A percentile compares a stretch with the other conserved stretches of the same genome.
Conservation (phyloP, 768 basidiomycete genomes). For the Boletus subcaerulescens region DNA sequence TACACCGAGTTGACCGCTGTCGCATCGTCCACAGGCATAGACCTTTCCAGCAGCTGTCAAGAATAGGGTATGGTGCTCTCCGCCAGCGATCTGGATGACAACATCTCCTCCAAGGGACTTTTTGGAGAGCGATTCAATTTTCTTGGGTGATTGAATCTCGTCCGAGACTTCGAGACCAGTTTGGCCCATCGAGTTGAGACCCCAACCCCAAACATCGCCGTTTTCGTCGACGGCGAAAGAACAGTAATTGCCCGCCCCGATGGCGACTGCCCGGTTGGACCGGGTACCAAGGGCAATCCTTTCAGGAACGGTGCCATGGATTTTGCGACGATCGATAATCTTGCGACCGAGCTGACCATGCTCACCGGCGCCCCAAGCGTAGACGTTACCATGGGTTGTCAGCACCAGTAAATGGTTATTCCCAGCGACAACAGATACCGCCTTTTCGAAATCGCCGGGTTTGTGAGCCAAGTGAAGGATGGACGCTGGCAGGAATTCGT, state of each 20-base stretch:
- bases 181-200: conserved; percentile 89
- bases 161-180: conserved; percentile 55
- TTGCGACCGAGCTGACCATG: conserved; percentile 90
- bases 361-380: conserved; percentile 89
- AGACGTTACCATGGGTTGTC: conserved; percentile 84
- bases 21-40: conserved; percentile 82
- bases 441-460: conserved; percentile 65
- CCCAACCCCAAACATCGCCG: conserved; percentile 92
- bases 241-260: conserved; percentile 83
- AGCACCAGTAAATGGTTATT: conserved; percentile 88
- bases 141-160: conserved; percentile 60
- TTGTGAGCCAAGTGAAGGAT: conserved; percentile 57
- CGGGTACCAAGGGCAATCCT: conserved; percentile 73
- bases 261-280: conserved; percentile 57
- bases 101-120: conserved; percentile 55
- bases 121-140: conserved; percentile 62
- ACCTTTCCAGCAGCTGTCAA: conserved; percentile 80
- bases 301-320: conserved; percentile 87
- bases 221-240: conserved; percentile 87
- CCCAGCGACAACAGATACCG: conserved; percentile 74
- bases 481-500: conserved; percentile 66
- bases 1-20: conserved; percentile 81
- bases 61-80: conserved; percentile 91
- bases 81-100: conserved; percentile 74
- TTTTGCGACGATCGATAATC: conserved; percentile 83